Evolutionary conservation across 805 yeast species (phyloP).

Genomic region (Candida maltosa): DNA sequence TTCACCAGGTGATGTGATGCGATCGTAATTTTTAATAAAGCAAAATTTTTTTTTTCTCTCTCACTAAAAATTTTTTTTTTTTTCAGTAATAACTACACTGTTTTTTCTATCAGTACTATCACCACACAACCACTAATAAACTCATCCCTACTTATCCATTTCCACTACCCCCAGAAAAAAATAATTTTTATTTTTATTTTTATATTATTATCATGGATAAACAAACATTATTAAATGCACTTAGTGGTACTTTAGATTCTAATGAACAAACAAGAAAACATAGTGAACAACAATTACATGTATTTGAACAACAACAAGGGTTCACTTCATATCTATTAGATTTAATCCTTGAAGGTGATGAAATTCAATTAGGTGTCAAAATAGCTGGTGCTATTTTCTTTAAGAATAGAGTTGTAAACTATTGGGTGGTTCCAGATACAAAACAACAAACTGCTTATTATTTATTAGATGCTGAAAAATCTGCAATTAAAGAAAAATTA

Average conservation of each 20-base stretch:
- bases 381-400: slow-evolving; percentile 42
- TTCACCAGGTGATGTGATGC: too few relatives aligned
- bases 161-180: too few relatives aligned
- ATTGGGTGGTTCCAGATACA: slow-evolving; percentile 35
- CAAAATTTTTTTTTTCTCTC: too few relatives aligned
- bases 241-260: slow-evolving; percentile 55
- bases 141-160: too few relatives aligned
- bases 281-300: slow-evolving; percentile 50
- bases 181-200: too few relatives aligned
- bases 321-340: slow-evolving; percentile 54
- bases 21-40: too few relatives aligned
- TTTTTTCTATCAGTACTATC: too few relatives aligned
- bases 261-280: slow-evolving; percentile 46
- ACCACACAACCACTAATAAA: too few relatives aligned
- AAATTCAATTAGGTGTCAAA: slow-evolving; percentile 34
- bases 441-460: slow-evolving; percentile 15
- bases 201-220: slow-evolving; percentile 51
- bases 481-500: slow-evolving; percentile 40
- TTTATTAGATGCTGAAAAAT: slow-evolving; percentile 32
- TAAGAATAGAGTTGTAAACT: slow-evolving; percentile 36
- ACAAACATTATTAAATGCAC: slow-evolving; percentile 45
- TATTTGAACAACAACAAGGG: slow-evolving; percentile 54
- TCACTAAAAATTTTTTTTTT: too few relatives aligned
- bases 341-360: slow-evolving; percentile 44
- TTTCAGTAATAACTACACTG: too few relatives aligned